Evolutionary conservation across 768 basidiomycete genomes (phyloP), one percentile per base, ranked within the genome.

Genomic region (Boletus pseudo-olivaceus): DNA sequence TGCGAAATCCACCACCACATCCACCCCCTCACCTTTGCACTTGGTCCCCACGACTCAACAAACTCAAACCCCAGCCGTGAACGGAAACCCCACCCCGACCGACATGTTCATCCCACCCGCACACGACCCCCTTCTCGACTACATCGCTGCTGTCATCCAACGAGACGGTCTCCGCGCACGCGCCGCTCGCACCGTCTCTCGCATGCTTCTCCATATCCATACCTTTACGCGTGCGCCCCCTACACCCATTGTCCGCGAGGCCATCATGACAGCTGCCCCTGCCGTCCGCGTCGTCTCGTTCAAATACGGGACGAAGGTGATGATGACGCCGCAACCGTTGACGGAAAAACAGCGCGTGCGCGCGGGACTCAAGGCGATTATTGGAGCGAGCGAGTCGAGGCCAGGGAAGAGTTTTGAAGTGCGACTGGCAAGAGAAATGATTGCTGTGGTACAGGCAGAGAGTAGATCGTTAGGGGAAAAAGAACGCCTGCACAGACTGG

Each of bases 301-400:
- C 59, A 82, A 82, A 49, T 76, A 76, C 44, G 82, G 82, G 3
- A 81, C 84, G 17, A 93, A 93, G 72, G 77, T 73, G n/a, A 67
- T 84, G 11, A 70, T 77, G 41, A 81, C 78, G 38, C 93, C 94
- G 0, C 73, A 82, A 12, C 83, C 91, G 1, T 75, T 97, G 53
- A 84, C 77, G 49, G 92, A 93, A 73, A 83, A 88, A 65, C 92
- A 94, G 73, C 78, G 93, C 34, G 81, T 83, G 42, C 78, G 82
- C 33, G 79, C 75, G 45, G 93, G 84, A 4, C 76, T 96, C 35
- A 66, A 76, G 56, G 90, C 87, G 80, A 84, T 97, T 15, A 59
- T 92, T 42, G 73, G 83, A 6, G 84, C 82, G 12, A 80, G 82
- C 56, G 77, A 85, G 54, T 73, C 71, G 51, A 77, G 78, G 39